Conservation (phyloP, 352 stramenopile species). For the Phytophthora litchii region DNA sequence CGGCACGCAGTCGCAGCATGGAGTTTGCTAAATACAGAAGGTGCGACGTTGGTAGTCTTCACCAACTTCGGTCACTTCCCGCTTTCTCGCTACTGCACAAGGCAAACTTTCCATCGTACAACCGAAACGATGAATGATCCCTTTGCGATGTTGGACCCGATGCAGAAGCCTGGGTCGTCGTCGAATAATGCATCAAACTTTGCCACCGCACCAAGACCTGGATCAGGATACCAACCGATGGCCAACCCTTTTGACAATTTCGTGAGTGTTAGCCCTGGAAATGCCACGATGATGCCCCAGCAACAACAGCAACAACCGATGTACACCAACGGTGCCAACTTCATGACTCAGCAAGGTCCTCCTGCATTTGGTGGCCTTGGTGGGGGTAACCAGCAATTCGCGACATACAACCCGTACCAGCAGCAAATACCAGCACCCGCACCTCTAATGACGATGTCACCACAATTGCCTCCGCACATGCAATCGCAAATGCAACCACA, state of each 20-base stretch:
- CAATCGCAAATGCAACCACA: slow-evolving; percentile 17
- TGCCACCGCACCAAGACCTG: slow-evolving; percentile 22
- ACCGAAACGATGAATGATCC: slow-evolving; percentile 60
- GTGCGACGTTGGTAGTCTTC: slow-evolving; percentile 12
- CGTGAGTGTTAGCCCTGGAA: slow-evolving; percentile 16
- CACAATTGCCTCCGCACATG: slow-evolving; percentile 4
- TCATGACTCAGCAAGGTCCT: slow-evolving; percentile 68
- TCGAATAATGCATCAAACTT: slow-evolving; percentile 19
- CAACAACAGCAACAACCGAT: slow-evolving; percentile 37
- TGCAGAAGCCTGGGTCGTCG: slow-evolving; percentile 38
- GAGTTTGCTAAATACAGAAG: slow-evolving; percentile 32
- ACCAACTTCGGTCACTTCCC: slow-evolving; percentile 26
- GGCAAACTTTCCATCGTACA: slow-evolving; percentile 12
- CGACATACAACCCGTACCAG: slow-evolving; percentile 36
- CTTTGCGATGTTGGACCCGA: slow-evolving; percentile 63
- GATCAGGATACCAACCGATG: slow-evolving; percentile 18
- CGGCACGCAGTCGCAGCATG: slow-evolving; percentile 14
- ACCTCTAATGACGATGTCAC: slow-evolving; percentile 12
- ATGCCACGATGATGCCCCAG: slow-evolving; percentile 35
- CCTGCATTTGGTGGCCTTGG: slow-evolving; percentile 50
- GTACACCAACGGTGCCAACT: slow-evolving; percentile 51
- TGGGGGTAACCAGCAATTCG: slow-evolving; percentile 36
- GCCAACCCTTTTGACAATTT: slow-evolving; percentile 52
- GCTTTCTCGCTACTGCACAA: slow-evolving; percentile 27
- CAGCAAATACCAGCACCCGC: slow-evolving; percentile 26